Conservation (phyloP, 2,329 filamentous ascomycete genomes). For the Trichoderma semiorbis region DNA sequence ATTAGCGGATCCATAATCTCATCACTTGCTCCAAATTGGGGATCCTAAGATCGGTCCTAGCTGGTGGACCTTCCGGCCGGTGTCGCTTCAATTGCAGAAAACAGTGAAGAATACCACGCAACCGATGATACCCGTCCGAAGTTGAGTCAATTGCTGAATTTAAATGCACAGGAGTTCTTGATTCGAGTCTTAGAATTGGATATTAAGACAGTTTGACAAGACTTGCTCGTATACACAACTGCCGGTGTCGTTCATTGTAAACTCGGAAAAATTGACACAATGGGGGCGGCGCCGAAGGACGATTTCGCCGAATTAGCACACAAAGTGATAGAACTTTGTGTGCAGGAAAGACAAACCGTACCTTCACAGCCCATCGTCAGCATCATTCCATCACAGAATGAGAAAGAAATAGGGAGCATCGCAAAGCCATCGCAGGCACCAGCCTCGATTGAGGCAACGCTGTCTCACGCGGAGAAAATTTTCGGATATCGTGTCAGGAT, state of each 20-base stretch:
- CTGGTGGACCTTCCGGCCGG: background rate
- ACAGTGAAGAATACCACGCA: background rate
- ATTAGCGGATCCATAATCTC: background rate
- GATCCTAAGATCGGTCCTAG: background rate
- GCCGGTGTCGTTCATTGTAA: background rate
- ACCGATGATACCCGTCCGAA: background rate
- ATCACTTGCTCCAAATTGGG: background rate
- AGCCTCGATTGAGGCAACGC: background rate
- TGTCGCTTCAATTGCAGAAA: background rate
- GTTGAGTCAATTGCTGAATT: background rate
- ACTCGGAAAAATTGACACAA: background rate
- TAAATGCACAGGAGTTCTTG: background rate
- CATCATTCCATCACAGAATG: background rate
- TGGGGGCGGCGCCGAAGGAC: background rate
- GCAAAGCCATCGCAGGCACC: background rate
- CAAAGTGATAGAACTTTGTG: background rate
- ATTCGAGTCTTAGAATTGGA: background rate
- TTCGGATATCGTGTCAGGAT: conserved; percentile 18
- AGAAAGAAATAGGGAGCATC: background rate
- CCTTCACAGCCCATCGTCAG: background rate
- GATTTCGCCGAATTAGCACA: background rate
- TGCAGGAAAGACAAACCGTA: background rate
- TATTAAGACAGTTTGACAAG: background rate
- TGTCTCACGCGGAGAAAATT: background rate
- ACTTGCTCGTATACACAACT: background rate